phyloP scores from a whole-genome alignment of 2,329 filamentous ascomycete genomes.

The Moelleriella libera region DNA sequence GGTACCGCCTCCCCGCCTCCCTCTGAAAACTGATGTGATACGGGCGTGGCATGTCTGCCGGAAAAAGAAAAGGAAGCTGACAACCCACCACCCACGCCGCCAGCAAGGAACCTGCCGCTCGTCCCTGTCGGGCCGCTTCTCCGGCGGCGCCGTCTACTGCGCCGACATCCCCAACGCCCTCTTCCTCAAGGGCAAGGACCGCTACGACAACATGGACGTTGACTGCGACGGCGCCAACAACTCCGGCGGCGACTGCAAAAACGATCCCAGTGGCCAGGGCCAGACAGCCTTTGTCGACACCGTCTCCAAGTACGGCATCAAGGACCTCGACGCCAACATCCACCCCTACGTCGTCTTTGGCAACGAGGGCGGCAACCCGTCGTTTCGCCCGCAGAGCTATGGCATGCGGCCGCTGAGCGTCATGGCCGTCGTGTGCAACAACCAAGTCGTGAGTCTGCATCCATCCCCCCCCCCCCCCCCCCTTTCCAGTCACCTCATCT shows the following conservation, averaged over 20 bases:
- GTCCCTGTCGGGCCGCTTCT: too few species aligned
- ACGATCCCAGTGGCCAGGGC: slow-evolving; percentile 27
- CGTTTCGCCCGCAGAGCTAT: slow-evolving; percentile 24
- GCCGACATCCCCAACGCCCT: slow-evolving; percentile 30
- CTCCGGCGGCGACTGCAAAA: slow-evolving; percentile 25
- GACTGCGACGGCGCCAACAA: slow-evolving; percentile 40
- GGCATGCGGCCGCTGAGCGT: slow-evolving; percentile 36
- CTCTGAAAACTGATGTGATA: too few species aligned
- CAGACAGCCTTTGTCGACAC: slow-evolving; percentile 31
- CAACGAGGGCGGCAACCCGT: slow-evolving; percentile 24
- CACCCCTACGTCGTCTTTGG: slow-evolving; percentile 41
- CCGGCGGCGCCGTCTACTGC: slow-evolving; percentile 26
- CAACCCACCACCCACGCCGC: too few species aligned
- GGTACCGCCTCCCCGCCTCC: too few species aligned
- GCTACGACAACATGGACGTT: slow-evolving; percentile 41
- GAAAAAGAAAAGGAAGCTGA: too few species aligned
- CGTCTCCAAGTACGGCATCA: slow-evolving; percentile 20
- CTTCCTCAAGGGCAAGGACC: slow-evolving; percentile 29
- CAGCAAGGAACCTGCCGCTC: too few species aligned
- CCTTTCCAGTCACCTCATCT: too few species aligned
- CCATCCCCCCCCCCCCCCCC: too few species aligned
- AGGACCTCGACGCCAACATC: slow-evolving; percentile 34
- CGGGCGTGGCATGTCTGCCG: too few species aligned
- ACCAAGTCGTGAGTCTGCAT: slow-evolving; percentile 27
- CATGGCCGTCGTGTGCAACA: slow-evolving; percentile 39